Conservation (phyloP, 192 early-diverging fungal species). For the Diversispora epigaea region DNA sequence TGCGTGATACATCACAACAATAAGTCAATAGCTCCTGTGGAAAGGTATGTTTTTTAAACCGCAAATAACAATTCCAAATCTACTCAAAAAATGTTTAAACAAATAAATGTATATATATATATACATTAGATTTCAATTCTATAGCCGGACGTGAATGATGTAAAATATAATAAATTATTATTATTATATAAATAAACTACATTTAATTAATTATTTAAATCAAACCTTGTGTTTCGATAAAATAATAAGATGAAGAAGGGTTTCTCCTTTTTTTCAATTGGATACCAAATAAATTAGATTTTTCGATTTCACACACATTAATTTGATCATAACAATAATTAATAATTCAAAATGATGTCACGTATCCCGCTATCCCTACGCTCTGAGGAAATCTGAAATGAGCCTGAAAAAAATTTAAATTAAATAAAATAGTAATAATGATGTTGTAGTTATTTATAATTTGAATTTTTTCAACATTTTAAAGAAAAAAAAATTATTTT, state of each 20-base stretch:
- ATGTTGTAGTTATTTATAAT: background rate
- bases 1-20: slow-evolving; percentile 74
- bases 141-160: slow-evolving; percentile 70
- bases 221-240: slow-evolving; percentile 81
- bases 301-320: no score
- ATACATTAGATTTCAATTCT: no score
- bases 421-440: background rate
- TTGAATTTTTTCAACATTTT: no score
- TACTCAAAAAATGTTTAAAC: no score
- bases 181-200: background rate
- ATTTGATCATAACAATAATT: no score
- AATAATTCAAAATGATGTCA: background rate
- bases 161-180: background rate
- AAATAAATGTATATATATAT: background rate
- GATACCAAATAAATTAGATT: background rate
- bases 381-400: slow-evolving; percentile 77
- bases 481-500: no score
- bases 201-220: background rate
- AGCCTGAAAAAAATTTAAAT: slow-evolving; percentile 36
- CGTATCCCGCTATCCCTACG: slow-evolving; percentile 88
- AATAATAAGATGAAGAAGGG: no score
- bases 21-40: slow-evolving; percentile 73
- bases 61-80: background rate
- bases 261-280: slow-evolving; percentile 58
- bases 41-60: background rate